These are phyloP conservation scores for Eleusine coracana DNA, from an alignment of 176 grass and related monocot genomes.

Conservation along the genomic window DNA sequence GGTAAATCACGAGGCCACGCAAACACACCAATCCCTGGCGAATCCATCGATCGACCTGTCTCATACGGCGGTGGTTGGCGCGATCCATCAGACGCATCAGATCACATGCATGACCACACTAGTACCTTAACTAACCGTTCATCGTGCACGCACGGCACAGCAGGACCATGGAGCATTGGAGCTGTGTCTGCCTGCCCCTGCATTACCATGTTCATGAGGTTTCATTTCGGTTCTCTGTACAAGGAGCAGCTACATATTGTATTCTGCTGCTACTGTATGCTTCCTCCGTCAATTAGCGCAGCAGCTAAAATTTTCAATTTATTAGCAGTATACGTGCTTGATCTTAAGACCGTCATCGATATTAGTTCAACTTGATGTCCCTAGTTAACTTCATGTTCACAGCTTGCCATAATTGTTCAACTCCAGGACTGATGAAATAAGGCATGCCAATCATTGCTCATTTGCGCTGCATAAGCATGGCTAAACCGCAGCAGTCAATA, in stretches of 20 bases:
- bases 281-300: neutral
- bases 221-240: neutral
- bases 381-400: too few species aligned
- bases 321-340: neutral
- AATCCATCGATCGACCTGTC: too few species aligned
- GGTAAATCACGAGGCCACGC: too few species aligned
- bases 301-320: neutral
- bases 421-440: too few species aligned
- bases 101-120: constrained; percentile 12
- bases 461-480: neutral
- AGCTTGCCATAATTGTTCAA: too few species aligned
- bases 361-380: too few species aligned
- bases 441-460: neutral
- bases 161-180: neutral
- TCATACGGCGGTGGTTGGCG: constrained; percentile 4
- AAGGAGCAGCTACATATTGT: neutral
- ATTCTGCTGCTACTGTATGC: neutral
- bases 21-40: too few species aligned
- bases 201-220: constrained; percentile 3
- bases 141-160: neutral
- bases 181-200: neutral
- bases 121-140: neutral
- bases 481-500: constrained; percentile 34
- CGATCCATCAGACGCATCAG: constrained; percentile 22
- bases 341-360: neutral